Base-by-base conservation (phyloP, 805 yeast species). In the Yarrowia bubula region DNA sequence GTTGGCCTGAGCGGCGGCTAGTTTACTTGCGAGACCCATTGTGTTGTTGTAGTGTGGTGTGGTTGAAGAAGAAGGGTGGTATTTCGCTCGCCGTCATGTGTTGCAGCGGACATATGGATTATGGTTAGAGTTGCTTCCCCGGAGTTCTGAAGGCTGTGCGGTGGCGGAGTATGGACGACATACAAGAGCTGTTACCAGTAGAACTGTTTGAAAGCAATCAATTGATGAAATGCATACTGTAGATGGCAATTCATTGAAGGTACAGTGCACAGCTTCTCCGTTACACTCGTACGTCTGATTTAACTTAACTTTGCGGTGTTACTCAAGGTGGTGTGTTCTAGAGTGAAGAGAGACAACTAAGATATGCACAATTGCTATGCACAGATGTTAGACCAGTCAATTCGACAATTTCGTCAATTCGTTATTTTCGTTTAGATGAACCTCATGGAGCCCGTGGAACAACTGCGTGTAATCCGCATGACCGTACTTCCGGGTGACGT, bases 21-120 rank as follows among this genome's bases (percentile, higher is more conserved):
- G 65, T 68, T 72, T 72, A 51, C 73, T 70, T 8, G 75, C 75
- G 31, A 72, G 69, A 44, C 75, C 75, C 75, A 72, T 72, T 15
- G 17, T 44, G 38, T n/a, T 8, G 15, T 28, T 1, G 5, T 37
- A 9, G 18, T 35, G 57, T 9, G 10, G 38, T 2, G 38, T 9
- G 10, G 38, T 35, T 2, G 38, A 35, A 35, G 13, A 11, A 35
- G 13, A 35, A 9, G 38, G 10, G 8, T 35, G 8, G 38, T 22
- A 22, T 22, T 3, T 22, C 28, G 28, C 28, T 22, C 28, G 39
- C 53, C 41, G 39, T 47, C 53, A 48, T 48, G 55, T 48, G 55
- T 33, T 35, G 13, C 7, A 35, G 38, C 4, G 4, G 28, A 22
- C 38, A 17, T 17, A 6, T 8, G 10, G 7, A 33, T 10, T 39